These are phyloP conservation scores for Calonectria pseudoreteaudii DNA, from an alignment of 2,329 filamentous ascomycete genomes.

Conservation along the genomic window DNA sequence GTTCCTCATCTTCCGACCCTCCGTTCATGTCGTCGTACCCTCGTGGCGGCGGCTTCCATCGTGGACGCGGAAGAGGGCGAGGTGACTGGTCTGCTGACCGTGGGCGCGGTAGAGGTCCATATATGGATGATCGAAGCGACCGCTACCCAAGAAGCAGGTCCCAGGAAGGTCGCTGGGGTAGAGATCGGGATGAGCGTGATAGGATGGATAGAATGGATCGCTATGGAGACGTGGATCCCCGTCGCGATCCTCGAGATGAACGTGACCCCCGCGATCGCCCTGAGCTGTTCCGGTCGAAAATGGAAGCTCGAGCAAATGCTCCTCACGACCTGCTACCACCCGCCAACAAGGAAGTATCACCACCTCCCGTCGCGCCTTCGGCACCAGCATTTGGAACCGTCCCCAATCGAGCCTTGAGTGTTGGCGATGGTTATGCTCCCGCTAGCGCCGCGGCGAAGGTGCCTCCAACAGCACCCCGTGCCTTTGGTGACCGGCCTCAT, in stretches of 20 bases:
- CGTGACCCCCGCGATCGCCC: constrained; percentile 57
- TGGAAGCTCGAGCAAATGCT: constrained; percentile 60
- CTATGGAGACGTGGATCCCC: constrained; percentile 53
- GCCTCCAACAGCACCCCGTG: constrained; percentile 66
- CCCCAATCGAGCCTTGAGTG: constrained; percentile 57
- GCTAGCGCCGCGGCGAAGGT: constrained; percentile 55
- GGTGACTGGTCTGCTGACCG: constrained; percentile 57
- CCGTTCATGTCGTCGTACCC: constrained; percentile 65
- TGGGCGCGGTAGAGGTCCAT: constrained; percentile 67
- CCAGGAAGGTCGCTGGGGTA: constrained; percentile 70
- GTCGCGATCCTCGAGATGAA: constrained; percentile 61
- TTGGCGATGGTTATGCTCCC: constrained; percentile 46
- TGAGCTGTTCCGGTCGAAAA: constrained; percentile 61
- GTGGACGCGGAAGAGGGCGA: constrained; percentile 64
- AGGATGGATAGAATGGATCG: constrained; percentile 56
- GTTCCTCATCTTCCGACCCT: constrained; percentile 77
- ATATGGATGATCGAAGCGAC: constrained; percentile 68
- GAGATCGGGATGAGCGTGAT: constrained; percentile 69
- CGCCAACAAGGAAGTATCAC: constrained; percentile 64
- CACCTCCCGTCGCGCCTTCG: constrained; percentile 68
- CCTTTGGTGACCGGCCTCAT: constrained; percentile 62
- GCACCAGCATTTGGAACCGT: constrained; percentile 69
- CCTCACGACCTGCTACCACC: constrained; percentile 59
- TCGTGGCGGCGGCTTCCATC: constrained; percentile 66
- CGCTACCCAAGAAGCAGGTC: constrained; percentile 75